Evolutionary conservation across 2,329 filamentous ascomycete species (phyloP), one percentile per base, ranked within the genome.

Genomic region (Tolypocladium nubicola): DNA sequence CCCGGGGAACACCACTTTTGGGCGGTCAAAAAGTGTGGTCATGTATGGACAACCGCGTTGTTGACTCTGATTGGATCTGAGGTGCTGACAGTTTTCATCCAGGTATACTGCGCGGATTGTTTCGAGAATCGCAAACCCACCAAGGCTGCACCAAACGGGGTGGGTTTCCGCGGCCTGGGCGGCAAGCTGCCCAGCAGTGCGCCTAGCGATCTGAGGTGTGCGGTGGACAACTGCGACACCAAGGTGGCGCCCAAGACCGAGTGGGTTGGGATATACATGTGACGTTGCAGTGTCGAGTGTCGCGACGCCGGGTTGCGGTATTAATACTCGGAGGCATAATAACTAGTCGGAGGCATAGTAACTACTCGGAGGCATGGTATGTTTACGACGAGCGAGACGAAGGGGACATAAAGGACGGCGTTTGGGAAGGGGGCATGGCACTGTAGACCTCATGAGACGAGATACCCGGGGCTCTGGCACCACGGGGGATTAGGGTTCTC

Each of bases 11-110:
- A 89, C 67, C 88, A 96, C 65, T 93, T 97, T 61, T 97, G 92
- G 91, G 87, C 94, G 1, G 80, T 94, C 40, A 96, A 92, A 72
- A 81, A 81, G 55, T 99, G 94, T 70, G 94, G 94, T 62, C 94
- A 99, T 75, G 94, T 97, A 80, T 70, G 21, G 8, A 21, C 19
- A 19, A 13, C 21, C 47, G 1, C 30, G 19, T 13, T 8, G 2
- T 10, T 13, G 30, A n/a, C 47, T 30, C 13, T 26, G 16, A 33
- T 30, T n/a, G 19, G 47, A 37, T 19, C 14, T 6, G 47, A 52
- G 9, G 33, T 52, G 47, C 35, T 43, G 7, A 47, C 37, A 30
- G 11, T 30, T 52, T 41, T 35, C 37, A 52, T 45, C 19, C 60
- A 86, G 83, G 83, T 86, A 16, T 87, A 84, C 65, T 87, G 84